Evolutionary conservation across 768 basidiomycete genomes (phyloP), one percentile per base, ranked within the genome.

Genomic region (Boletus fagicola): DNA sequence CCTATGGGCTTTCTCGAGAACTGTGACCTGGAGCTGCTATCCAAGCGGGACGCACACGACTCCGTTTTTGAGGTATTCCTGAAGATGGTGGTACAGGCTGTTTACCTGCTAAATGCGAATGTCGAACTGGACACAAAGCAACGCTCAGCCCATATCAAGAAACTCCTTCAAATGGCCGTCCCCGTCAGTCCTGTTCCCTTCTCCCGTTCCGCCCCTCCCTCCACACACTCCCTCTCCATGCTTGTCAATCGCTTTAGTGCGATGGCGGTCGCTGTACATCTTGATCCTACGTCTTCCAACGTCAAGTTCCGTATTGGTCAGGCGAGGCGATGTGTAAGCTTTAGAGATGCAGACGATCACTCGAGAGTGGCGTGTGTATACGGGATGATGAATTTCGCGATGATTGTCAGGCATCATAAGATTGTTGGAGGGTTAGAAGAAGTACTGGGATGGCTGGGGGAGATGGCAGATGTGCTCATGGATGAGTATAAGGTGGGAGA

Each of bases 191-290:
- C 85, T 4, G 79, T 92, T 8, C 78, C 84, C 1, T 90, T 88
- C 74, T 80, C 80, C 4, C 80, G 83, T 42, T 69, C 71, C 1
- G 73, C 68, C 4, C 82, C 81, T 5, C 84, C 86, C 0, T 74
- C 77, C 0, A 59, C 68, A 3, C 75, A 79, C 35, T 83, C 89
- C 38, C 76, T 90, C 2, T 88, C 91, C 1, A 85, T 85, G 80
- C 77, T 96, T 35, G 84, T 87, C 71, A 97, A 97, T 71, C 84
- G 94, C 10, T 84, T 91, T 64, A 83, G 82, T 49, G 86, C 89
- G 12, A 76, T 89, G 61, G 83, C 87, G 6, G 76, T 91, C 28
- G 85, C 84, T 5, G 78, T 90, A 43, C 80, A 86, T 62, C 80
- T 97, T 45, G 83, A 88, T 46, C 83, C 85, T 0, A 71, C 77